A percentile compares a stretch with the other conserved stretches of the same genome.
Conservation (phyloP, 2,329 filamentous ascomycete genomes). For the Sphaerulina vaccinii region DNA sequence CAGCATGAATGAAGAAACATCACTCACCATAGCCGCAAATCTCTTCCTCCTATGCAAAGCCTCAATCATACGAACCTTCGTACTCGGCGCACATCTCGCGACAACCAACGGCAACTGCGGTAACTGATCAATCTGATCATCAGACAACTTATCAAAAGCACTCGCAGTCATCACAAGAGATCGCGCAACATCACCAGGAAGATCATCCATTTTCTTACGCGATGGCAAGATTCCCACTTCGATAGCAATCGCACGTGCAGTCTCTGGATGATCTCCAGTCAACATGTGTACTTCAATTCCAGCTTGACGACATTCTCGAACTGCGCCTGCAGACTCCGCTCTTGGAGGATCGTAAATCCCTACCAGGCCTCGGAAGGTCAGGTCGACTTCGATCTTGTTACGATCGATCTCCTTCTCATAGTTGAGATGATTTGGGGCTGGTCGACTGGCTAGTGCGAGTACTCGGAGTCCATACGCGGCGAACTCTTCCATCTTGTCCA, state of each 20-base stretch:
- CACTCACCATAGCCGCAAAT: slow-evolving; percentile 84
- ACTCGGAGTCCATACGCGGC: slow-evolving; percentile 64
- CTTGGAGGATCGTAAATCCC: slow-evolving; percentile 86
- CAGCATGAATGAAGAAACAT: no score
- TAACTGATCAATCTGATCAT: slow-evolving; percentile 71
- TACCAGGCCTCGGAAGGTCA: slow-evolving; percentile 76
- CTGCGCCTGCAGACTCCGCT: slow-evolving; percentile 71
- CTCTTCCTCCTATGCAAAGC: slow-evolving; percentile 73
- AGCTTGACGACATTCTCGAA: slow-evolving; percentile 67
- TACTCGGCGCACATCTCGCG: slow-evolving; percentile 78
- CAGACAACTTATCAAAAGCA: slow-evolving; percentile 61
- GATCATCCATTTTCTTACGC: slow-evolving; percentile 56
- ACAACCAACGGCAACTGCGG: slow-evolving; percentile 77
- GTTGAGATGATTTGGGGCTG: slow-evolving; percentile 40
- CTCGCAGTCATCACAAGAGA: slow-evolving; percentile 70
- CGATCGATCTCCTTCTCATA: slow-evolving; percentile 56
- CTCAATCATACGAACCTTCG: slow-evolving; percentile 89
- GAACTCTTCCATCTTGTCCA: slow-evolving; percentile 67
- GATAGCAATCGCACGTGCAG: slow-evolving; percentile 74
- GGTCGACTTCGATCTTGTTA: slow-evolving; percentile 61
- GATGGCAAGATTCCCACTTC: slow-evolving; percentile 77
- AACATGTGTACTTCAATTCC: slow-evolving; percentile 82
- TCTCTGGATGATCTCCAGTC: slow-evolving; percentile 78
- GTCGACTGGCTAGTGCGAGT: slow-evolving; percentile 60
- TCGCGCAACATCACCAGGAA: slow-evolving; percentile 63